Conservation (phyloP, 2,329 filamentous ascomycete genomes). For the Talaromyces sp. region DNA sequence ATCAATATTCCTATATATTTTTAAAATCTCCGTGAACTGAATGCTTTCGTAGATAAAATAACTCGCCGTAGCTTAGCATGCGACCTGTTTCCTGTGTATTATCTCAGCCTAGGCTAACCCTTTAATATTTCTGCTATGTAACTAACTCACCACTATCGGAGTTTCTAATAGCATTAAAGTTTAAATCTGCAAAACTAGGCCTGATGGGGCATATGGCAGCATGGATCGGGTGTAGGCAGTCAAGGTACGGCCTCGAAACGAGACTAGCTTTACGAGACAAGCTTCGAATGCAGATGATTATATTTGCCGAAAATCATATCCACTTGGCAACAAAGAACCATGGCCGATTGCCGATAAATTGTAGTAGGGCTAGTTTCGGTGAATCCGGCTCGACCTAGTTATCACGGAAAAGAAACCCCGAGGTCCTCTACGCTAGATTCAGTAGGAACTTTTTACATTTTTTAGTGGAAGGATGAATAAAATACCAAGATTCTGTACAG, state of each 20-base stretch:
- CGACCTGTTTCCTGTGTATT: not conserved
- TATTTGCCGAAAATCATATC: not conserved
- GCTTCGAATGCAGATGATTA: not conserved
- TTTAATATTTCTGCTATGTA: not conserved
- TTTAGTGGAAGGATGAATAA: not conserved
- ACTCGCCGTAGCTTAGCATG: not conserved
- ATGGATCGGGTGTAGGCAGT: not conserved
- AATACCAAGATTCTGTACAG: fast-evolving
- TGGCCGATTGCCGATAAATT: not conserved
- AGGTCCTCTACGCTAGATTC: too few species aligned
- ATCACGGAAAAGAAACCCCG: not conserved
- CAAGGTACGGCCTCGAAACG: not conserved
- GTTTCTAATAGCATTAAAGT: not conserved
- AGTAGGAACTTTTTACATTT: not conserved
- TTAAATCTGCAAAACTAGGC: not conserved
- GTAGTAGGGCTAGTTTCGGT: not conserved
- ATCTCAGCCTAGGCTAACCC: not conserved
- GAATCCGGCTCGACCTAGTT: not conserved
- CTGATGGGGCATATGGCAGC: not conserved
- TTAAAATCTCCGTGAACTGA: not conserved
- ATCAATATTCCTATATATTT: not conserved
- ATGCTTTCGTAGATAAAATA: not conserved
- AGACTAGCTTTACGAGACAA: not conserved
- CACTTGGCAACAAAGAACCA: not conserved
- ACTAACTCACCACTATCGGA: not conserved